Percentiles rank a stretch among this genome's conserved stretches.
Conservation (phyloP, 2,329 filamentous ascomycete genomes). For the Plectosphaerella plurivora region DNA sequence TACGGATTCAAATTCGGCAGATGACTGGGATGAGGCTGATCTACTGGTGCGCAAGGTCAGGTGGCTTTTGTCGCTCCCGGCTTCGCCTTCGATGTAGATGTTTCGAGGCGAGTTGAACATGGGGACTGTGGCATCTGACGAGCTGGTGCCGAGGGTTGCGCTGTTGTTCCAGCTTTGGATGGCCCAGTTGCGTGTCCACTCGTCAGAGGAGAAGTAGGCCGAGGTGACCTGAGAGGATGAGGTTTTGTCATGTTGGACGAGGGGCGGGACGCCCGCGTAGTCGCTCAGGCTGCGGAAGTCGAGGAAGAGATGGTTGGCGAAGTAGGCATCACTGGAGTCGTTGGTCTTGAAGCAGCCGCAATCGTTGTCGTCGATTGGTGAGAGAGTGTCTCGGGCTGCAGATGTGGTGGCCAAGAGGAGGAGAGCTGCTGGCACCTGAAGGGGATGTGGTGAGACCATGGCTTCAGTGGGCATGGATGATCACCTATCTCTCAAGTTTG, state of each 20-base stretch:
- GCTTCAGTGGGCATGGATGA: neutral
- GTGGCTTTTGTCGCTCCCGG: conserved; percentile 25
- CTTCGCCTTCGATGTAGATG: conserved; percentile 40
- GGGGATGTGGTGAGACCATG: conserved; percentile 11
- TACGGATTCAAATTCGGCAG: conserved; percentile 41
- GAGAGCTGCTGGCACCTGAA: conserved; percentile 7
- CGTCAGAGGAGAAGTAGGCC: conserved; percentile 29
- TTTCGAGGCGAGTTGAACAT: conserved; percentile 39
- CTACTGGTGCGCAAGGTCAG: conserved; percentile 44
- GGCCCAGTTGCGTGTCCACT: conserved; percentile 32
- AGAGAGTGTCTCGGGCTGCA: conserved; percentile 6
- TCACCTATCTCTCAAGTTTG: no score
- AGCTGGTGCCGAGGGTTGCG: conserved; percentile 9
- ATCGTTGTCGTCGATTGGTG: conserved; percentile 22
- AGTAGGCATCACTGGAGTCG: conserved; percentile 36
- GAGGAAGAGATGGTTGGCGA: conserved; percentile 41
- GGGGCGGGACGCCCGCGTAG: conserved; percentile 30
- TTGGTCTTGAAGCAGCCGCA: conserved; percentile 48
- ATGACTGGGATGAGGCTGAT: conserved; percentile 37
- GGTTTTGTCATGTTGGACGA: conserved; percentile 22
- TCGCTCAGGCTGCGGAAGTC: conserved; percentile 41
- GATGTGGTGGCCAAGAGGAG: conserved; percentile 8
- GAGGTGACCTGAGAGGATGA: conserved; percentile 26
- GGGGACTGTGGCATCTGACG: conserved; percentile 21
- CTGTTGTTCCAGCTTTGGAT: conserved; percentile 36